Evolutionary conservation across 306 rosid species (phyloP), one percentile per base, ranked within the genome.

Genomic region (Biancaea sappan): DNA sequence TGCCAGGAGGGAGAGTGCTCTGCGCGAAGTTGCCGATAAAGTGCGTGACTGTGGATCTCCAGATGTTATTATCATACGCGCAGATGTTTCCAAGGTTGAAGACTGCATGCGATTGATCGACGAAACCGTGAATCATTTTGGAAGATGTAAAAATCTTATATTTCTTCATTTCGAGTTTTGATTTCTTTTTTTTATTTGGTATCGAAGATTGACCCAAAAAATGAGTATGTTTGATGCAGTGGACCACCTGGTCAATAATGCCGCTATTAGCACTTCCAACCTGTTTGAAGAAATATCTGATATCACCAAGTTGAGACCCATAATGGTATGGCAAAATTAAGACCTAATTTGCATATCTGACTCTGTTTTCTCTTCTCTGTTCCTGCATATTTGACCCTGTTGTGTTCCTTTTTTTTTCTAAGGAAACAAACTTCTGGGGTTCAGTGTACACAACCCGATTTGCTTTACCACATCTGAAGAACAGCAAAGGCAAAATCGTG

Each of bases 361-460:
- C 51, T 37, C 11, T 11, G 12, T 11, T 38, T 12, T 38, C 16
- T 11, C 21, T 57, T 28, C 13, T 29, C 38, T 5, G 9, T 15
- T 58, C 64, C 18, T 19, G 31, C 10, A 8, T 18, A n/a, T 4
- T 35, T 4, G 2, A 8, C 14, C 4, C 13, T 68, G 6, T 38
- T 31, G 1, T 44, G 9, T 57, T 31, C n/a, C n/a, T n/a, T 28
- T 18, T 13, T 16, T 15, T 16, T 4, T 31, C 1, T 1, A 72
- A 90, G 96, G 98, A 88, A 2, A 90, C 88, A 25, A 92, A 92
- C 67, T 92, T 87, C 78, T 90, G 98, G 98, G 93, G 87, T 21
- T 78, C 87, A n/a, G 83, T 82, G 26, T 77, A 84, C 66, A 46
- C 79, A 1, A 86, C 88, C n/a, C 77, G 47, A 28, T 72, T 77